Evolutionary conservation across 2,329 filamentous ascomycete species (phyloP).

Genomic region (Rhinocladiella mackenziei): DNA sequence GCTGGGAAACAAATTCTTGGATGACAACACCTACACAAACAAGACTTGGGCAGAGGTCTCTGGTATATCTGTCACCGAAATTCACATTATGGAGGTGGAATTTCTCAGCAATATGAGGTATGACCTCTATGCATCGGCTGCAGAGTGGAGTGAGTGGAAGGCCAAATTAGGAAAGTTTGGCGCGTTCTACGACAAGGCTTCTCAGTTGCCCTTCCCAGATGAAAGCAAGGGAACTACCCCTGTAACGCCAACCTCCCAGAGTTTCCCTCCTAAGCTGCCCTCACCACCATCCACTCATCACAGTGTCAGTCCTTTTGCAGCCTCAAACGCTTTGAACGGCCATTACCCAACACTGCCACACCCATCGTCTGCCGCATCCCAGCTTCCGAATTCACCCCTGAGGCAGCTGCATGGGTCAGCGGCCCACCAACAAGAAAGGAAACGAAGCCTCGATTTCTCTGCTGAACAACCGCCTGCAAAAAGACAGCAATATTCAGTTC

Average conservation of each 20-base stretch:
- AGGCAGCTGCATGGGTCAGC: constrained; percentile 18
- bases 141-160: constrained; percentile 86
- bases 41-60: constrained; percentile 99
- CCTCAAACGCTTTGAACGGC: constrained; percentile 12
- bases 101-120: constrained; percentile 99
- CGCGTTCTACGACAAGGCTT: constrained; percentile 73
- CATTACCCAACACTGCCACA: constrained; percentile 25
- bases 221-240: constrained; percentile 27
- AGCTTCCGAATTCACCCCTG: constrained; percentile 25
- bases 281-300: constrained; percentile 28
- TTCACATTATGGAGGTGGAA: constrained; percentile 99
- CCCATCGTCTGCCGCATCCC: constrained; percentile 19
- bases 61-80: constrained; percentile 86
- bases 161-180: constrained; percentile 75
- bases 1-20: constrained; percentile 97
- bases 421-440: constrained; percentile 48
- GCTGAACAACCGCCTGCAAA: constrained; percentile 56
- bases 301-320: constrained; percentile 13
- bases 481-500: constrained; percentile 33
- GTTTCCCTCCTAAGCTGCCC: constrained; percentile 34
- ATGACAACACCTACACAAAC: constrained; percentile 99
- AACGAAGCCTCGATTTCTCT: constrained; percentile 57
- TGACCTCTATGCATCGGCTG: constrained; percentile 78
- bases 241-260: constrained; percentile 33
- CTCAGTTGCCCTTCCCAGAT: constrained; percentile 38